These are phyloP conservation scores for Linderina pennispora DNA, from an alignment of 192 early-diverging fungal species.

Conservation along the genomic window DNA sequence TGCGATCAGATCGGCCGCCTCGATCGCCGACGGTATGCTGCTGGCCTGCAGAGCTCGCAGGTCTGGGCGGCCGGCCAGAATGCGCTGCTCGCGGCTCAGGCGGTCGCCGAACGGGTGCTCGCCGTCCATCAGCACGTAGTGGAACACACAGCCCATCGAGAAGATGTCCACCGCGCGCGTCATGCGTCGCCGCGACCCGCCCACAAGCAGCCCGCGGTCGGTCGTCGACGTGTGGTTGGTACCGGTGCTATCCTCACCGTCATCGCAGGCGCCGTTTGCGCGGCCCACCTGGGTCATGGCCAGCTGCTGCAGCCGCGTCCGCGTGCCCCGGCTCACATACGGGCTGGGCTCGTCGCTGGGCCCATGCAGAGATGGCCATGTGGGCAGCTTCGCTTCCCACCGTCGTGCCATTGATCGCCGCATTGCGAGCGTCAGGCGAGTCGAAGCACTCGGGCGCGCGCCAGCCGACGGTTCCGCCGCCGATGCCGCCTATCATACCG, in stretches of 20 bases:
- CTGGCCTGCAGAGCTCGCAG: conserved; percentile 64
- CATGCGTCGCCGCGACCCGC: conserved; percentile 44
- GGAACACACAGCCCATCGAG: conserved; percentile 92
- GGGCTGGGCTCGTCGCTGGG: conserved; percentile 31
- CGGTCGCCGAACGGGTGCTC: conserved; percentile 95
- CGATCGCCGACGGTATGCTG: conserved; percentile 60
- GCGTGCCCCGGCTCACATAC: conserved; percentile 40
- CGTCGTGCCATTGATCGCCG: too few species aligned
- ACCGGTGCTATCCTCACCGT: conserved; percentile 26
- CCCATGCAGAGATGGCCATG: conserved; percentile 23
- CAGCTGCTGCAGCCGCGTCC: conserved; percentile 24
- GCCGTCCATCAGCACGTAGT: conserved; percentile 84
- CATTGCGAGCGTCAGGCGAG: conserved; percentile 30
- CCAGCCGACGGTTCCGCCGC: conserved; percentile 93
- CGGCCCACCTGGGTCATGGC: conserved; percentile 12
- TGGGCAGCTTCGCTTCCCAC: too few species aligned
- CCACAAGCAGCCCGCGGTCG: conserved; percentile 1
- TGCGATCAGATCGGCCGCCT: conserved; percentile 86
- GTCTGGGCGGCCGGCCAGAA: conserved; percentile 68
- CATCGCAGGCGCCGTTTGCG: conserved; percentile 3
- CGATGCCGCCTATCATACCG: conserved; percentile 42
- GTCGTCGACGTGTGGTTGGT: conserved; percentile 8
- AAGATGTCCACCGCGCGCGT: conserved; percentile 94
- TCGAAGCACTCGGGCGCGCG: conserved; percentile 85
- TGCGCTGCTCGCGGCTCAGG: conserved; percentile 85